Conservation (phyloP, 2,329 filamentous ascomycete species). For the Sporothrix pallida region DNA sequence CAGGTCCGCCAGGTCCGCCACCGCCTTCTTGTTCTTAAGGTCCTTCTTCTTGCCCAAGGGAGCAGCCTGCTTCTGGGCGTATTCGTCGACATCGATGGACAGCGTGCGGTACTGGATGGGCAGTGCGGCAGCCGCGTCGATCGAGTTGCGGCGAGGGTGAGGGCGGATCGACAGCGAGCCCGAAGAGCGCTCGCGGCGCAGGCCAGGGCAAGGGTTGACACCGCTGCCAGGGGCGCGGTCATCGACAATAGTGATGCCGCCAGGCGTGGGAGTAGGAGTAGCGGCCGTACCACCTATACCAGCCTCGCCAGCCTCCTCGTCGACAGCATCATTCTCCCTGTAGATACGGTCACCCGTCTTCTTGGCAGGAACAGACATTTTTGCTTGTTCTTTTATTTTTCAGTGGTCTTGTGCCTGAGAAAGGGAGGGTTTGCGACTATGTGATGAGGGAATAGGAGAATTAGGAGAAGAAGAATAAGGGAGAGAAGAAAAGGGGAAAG, state of each 20-base stretch:
- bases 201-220: neutral
- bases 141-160: slow-evolving; percentile 41
- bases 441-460: neutral
- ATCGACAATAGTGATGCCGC: slow-evolving; percentile 22
- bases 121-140: slow-evolving; percentile 51
- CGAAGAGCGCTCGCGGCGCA: slow-evolving; percentile 31
- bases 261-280: neutral
- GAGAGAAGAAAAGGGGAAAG: neutral
- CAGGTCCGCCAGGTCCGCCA: slow-evolving; percentile 63
- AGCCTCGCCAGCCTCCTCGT: slow-evolving; percentile 32
- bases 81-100: slow-evolving; percentile 63
- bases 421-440: neutral
- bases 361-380: slow-evolving; percentile 27
- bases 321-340: slow-evolving; percentile 26
- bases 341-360: slow-evolving; percentile 31
- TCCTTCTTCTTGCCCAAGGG: slow-evolving; percentile 51
- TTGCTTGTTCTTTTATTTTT: neutral
- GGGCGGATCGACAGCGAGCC: slow-evolving; percentile 37
- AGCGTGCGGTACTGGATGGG: slow-evolving; percentile 63
- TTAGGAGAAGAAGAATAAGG: neutral
- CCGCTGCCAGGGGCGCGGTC: neutral
- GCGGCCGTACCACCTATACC: slow-evolving; percentile 1
- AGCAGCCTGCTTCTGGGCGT: slow-evolving; percentile 52
- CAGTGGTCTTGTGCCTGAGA: neutral
- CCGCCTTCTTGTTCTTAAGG: slow-evolving; percentile 42